phyloP scores from a whole-genome alignment of 108 stramenopile species.

The Cyclotella sp. region DNA sequence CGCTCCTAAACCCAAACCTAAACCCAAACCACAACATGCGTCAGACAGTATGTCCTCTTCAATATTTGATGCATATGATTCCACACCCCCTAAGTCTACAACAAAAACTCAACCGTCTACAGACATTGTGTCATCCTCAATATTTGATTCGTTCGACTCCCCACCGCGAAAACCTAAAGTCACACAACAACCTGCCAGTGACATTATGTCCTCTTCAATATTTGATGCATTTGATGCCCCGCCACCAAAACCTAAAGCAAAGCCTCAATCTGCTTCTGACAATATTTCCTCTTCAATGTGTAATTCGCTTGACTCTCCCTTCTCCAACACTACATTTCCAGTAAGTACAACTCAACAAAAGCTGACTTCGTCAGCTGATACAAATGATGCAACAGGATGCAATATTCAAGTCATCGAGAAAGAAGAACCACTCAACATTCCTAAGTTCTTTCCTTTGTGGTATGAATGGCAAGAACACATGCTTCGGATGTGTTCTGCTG shows the following conservation, averaged over 20 bases:
- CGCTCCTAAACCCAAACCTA: slow-evolving; percentile 31
- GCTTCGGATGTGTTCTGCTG: slow-evolving; percentile 48
- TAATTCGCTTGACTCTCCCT: neutral
- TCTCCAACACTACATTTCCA: neutral
- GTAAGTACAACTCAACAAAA: neutral
- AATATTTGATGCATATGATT: slow-evolving; percentile 66
- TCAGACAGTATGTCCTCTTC: slow-evolving; percentile 46
- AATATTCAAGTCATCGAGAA: slow-evolving; percentile 8
- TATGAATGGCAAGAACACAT: slow-evolving; percentile 60
- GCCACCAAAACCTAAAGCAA: neutral
- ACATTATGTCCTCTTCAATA: slow-evolving; percentile 42
- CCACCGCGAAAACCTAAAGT: slow-evolving; percentile 33
- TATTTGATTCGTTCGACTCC: slow-evolving; percentile 56
- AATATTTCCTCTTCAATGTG: slow-evolving; percentile 7
- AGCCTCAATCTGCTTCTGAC: neutral
- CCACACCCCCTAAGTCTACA: slow-evolving; percentile 19
- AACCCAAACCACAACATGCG: slow-evolving; percentile 14
- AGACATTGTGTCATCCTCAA: slow-evolving; percentile 46
- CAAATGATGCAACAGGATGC: neutral
- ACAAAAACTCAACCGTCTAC: slow-evolving; percentile 17
- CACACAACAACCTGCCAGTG: slow-evolving; percentile 6
- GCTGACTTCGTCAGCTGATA: neutral
- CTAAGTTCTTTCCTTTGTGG: slow-evolving; percentile 56
- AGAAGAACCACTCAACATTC: slow-evolving; percentile 32
- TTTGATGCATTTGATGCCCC: slow-evolving; percentile 25